Evolutionary conservation across 768 basidiomycete species (phyloP), one percentile per base, ranked within the genome.

Genomic region (Mycena kentingensis): DNA sequence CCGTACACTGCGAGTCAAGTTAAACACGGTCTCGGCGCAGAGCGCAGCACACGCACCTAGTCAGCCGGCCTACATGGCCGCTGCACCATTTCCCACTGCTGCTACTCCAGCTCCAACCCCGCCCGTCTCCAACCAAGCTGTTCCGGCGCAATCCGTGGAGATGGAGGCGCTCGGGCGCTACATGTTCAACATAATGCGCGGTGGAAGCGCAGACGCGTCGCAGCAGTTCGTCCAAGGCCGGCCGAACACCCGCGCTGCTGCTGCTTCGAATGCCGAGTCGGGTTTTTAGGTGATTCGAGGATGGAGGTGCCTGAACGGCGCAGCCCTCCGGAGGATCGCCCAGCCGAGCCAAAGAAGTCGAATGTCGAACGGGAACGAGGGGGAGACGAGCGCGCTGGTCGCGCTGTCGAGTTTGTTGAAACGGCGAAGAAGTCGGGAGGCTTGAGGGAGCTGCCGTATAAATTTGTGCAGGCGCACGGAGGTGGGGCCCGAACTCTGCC

Each of bases 161-260:
- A 54, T 54, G 52, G 52, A 49, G 19, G 52, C 47, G 18, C 24
- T 54, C 3, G 52, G 52, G 25, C 52, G 46, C 19, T 38, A 46
- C 4, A 46, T 54, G 1, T 54, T 48, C n/a, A 49, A 44, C 12
- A 18, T 28, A 34, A 49, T 54, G 39, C 16, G n/a, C n/a, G n/a
- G 19, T 19, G 26, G 18, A 28, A 38, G 41, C 4, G 28, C 15
- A 11, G 16, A 37, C 2, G 19, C 52, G 1, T 38, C 38, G 15
- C 46, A 54, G 2, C 47, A 48, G 29, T 44, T 42, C 18, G 10
- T 54, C 4, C 46, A 54, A 12, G 48, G n/a, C n/a, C n/a, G n/a
- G n/a, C n/a, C 52, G n/a, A 49, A n/a, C n/a, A n/a, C n/a, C 2
- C 16, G 16, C 6, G 35, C n/a, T n/a, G n/a, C n/a, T n/a, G n/a